Evolutionary conservation across 2,329 filamentous ascomycete species (phyloP), one percentile per base, ranked within the genome.

Genomic region (Sclerotinia spermophila): DNA sequence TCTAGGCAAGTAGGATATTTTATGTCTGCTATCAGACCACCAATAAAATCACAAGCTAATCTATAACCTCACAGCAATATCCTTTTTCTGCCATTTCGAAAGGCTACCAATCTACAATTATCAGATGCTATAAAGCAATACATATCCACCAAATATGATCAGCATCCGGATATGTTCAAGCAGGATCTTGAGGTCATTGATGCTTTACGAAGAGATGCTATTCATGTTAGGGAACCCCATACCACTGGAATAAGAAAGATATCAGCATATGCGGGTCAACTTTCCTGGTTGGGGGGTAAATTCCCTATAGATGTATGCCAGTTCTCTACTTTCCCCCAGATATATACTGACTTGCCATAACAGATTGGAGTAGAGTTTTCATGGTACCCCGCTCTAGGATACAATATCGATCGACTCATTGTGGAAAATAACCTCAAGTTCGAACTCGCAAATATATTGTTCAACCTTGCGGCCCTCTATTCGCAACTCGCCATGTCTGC

Each of bases 101-200:
- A 90, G 79, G 95, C 94, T 67, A 89, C 92, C 74, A 86, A 90
- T 71, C 85, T 97, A 55, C 91, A 91, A 71, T 86, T 98, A 73
- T 91, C 92, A 69, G 85, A 88, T 72, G 92, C 94, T 65, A 94
- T 99, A 80, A 93, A 92, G 74, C 90, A 96, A 80, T 98, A 99
- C 83, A 98, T 99, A 78, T 97, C 94, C 73, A 91, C 89, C 81
- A 97, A 98, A 86, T 98, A 98, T 90, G 95, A 98, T 81, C 96
- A 99, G 80, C 95, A 97, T 79, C 95, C 96, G 45, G 94, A 97
- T 81, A 97, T 97, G 91, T 99, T 99, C 82, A 88, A 89, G 73
- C 87, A 92, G 74, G 96, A 99, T 82, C 88, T 97, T 71, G 89
- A 94, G 78, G 87, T 91, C 74, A 94, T 99, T 77, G 94, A 98